Base-by-base conservation (phyloP, 495 filamentous ascomycete genomes). In the Penicillium mononematosum region DNA sequence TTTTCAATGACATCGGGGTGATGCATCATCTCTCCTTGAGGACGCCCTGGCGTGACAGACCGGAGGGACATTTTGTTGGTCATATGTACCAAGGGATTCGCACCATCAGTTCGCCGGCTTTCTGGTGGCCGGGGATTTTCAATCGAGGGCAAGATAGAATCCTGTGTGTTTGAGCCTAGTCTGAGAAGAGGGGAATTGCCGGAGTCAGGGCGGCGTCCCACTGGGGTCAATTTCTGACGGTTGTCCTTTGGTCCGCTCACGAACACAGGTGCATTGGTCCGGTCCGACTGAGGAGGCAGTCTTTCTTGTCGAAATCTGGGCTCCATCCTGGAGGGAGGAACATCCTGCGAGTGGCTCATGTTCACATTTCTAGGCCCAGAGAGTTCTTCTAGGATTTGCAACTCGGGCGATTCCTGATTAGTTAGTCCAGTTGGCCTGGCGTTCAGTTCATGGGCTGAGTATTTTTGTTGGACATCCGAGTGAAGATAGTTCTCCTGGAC, bases 91-190 rank as follows among this genome's bases (percentile, higher is more conserved):
- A 75, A 63, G 29, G 64, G 63, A 39, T 39, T 19, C 8, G 53
- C 32, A 43, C 55, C 61, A 47, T 72, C 70, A 43, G 58, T 45
- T 12, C 58, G 62, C 53, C 65, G 67, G 56, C 45, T 66, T 31
- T 74, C 70, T 38, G 45, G 27, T 17, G 70, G 58, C 38, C 66
- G 54, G 39, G 70, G 58, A 48, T 46, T 58, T 56, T 78, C 76
- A 56, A 78, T 75, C 39, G 76, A 78, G 17, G 76, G 76, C 9
- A 78, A 58, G 36, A 64, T 63, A 42, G 55, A 62, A 31, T 75
- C 71, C 62, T 73, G 70, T 42, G 62, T 60, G 34, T 63, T 62
- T 44, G 46, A 27, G 31, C 39, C 63, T 47, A 61, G 41, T 31
- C 66, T 59, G 53, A 47, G 48, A 49, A 60, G 61, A 51, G 53